Percentiles rank a stretch among this genome's conserved stretches.
These are phyloP conservation scores for Coffea canephora DNA, from an alignment of 257 asterid genomes.

Conservation along the genomic window DNA sequence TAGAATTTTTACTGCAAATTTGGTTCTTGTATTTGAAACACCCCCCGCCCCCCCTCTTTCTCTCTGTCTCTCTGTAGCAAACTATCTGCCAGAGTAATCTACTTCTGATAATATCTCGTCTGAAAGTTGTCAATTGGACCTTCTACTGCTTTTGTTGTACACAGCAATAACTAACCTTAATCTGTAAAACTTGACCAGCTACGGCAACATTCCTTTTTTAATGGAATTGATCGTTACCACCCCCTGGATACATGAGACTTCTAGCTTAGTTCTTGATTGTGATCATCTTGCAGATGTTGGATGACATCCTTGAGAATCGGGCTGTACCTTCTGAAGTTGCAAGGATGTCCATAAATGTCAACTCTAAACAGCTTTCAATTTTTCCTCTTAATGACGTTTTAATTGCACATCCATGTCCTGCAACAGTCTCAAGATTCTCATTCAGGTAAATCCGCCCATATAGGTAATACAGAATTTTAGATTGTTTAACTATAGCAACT, in stretches of 20 bases:
- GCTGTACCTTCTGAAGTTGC: slow-evolving; percentile 62
- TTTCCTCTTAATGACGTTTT: slow-evolving; percentile 71
- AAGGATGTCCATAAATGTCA: slow-evolving; percentile 66
- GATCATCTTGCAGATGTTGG: slow-evolving; percentile 42
- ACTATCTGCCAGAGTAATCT: background rate
- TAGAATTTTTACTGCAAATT: background rate
- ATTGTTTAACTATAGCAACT: background rate
- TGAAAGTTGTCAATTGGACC: no score
- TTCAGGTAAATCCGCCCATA: slow-evolving; percentile 42
- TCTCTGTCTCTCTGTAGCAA: background rate
- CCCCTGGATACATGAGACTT: background rate
- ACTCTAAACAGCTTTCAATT: slow-evolving; percentile 54
- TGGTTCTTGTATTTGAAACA: background rate
- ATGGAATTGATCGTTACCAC: background rate
- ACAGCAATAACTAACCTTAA: background rate
- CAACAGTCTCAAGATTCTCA: slow-evolving; percentile 64
- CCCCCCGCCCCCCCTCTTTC: background rate
- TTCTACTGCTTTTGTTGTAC: background rate
- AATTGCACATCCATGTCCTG: slow-evolving; percentile 71
- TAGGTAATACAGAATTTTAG: background rate
- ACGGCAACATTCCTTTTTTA: no score
- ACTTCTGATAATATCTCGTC: background rate
- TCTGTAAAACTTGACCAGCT: background rate
- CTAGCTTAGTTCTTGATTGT: background rate
- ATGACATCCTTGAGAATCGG: slow-evolving; percentile 57